Evolutionary conservation across 1,284 basidiomycete species (phyloP), one percentile per base, ranked within the genome.

Genomic region (Marasmius fiardii): DNA sequence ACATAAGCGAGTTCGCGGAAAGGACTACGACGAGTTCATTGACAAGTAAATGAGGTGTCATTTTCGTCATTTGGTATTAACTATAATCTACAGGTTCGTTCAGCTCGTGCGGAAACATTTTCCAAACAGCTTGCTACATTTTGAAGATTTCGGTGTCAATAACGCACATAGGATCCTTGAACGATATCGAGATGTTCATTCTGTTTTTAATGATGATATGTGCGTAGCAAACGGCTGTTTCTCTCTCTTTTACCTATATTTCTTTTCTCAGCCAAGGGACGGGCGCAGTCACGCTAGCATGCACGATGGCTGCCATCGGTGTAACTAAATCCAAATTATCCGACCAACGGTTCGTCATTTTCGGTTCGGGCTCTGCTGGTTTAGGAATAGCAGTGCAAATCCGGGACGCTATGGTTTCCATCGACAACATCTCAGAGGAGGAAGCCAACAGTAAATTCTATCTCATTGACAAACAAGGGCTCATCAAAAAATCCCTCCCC

Each of bases 201-300:
- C 87, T 0, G 81, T 86, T 16, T 93, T 93, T 75, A 93, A 93
- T 67, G 90, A 92, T 62, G 90, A 89, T 63, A 85, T 88, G 85
- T 86, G 64, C 8, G 80, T 35, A 33, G 43, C 4, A 16, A 11
- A n/a, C 23, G 51, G 43, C 26, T 51, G 16, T 23, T 23, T 3
- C 28, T 43, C 35, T 20, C 35, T 24, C 31, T 33, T 23, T 52
- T 8, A 53, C 24, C 1, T 34, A 24, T 44, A 12, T 23, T 28
- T 56, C 23, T 41, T 53, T 24, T 14, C 43, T 66, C 64, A 91
- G 90, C 44, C 91, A 93, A 73, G 92, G 92, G 12, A 94, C 92
- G 1, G 91, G 92, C 2, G 91, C 91, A 0, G 90, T 94, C 14
- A 88, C 90, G 0, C 79, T 93, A n/a, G 82, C 90, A 0, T 83